phyloP scores from a whole-genome alignment of 225 moss, liverwort and hornwort species.

The Antitrichia curtipendula region DNA sequence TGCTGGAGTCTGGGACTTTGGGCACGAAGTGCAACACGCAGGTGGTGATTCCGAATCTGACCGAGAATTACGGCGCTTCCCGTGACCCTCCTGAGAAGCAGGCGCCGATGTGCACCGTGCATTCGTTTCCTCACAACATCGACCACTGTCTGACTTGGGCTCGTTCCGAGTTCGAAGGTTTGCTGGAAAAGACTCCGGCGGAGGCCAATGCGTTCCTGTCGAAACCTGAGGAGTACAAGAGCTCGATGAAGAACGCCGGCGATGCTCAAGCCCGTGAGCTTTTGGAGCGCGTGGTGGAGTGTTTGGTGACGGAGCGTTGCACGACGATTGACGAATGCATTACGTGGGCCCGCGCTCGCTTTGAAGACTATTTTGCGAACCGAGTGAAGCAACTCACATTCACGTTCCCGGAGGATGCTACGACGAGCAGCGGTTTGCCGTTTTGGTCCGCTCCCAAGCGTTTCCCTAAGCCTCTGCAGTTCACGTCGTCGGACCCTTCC shows the following conservation, averaged over 20 bases:
- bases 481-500: constrained; percentile 27
- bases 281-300: constrained; percentile 85
- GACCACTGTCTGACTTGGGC: constrained; percentile 99
- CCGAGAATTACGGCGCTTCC: constrained; percentile 96
- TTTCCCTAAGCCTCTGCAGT: constrained; percentile 48
- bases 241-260: constrained; percentile 54
- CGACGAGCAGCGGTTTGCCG: constrained; percentile 38
- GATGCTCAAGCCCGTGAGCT: constrained; percentile 90
- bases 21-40: constrained; percentile 99
- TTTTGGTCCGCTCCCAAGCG: constrained; percentile 71
- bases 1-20: constrained; percentile 89
- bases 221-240: constrained; percentile 77
- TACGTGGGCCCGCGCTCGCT: constrained; percentile 54
- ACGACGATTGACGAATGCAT: constrained; percentile 68
- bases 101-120: constrained; percentile 98
- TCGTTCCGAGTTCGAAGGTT: constrained; percentile 92
- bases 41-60: constrained; percentile 89
- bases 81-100: constrained; percentile 93
- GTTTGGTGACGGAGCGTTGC: constrained; percentile 78
- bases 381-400: constrained; percentile 54
- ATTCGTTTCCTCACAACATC: constrained; percentile 95
- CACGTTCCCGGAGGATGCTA: constrained; percentile 45
- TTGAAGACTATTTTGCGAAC: constrained; percentile 52
- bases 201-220: constrained; percentile 70
- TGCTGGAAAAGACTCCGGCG: constrained; percentile 86